Evolutionary conservation across 768 basidiomycete species (phyloP), one percentile per base, ranked within the genome.

Genomic region (Leccinum broughii): DNA sequence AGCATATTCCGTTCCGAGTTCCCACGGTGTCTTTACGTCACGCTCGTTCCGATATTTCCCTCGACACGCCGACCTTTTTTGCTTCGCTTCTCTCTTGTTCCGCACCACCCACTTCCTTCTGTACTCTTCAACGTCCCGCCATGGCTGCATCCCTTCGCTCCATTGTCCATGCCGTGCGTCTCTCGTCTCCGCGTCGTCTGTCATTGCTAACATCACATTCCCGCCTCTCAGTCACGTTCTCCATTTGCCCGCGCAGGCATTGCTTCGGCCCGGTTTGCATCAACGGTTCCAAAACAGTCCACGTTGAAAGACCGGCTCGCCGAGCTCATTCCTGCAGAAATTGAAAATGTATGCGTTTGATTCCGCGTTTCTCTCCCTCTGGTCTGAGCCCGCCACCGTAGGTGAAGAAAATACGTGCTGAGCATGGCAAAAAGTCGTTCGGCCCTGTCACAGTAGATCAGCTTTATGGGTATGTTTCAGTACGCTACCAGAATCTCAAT

Each of bases 231-330:
- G 85, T 81, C 83, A 34, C 85, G 83, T 60, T 81, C 78, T 58
- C 75, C 78, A 34, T 68, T 62, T 66, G 75, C 79, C 67, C 83
- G 80, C 65, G 72, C 76, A 44, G 68, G 77, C 20, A 69, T 79
- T 58, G 76, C 79, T 39, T 79, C 82, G 35, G 80, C 80, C 64
- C 82, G 87, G 56, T 84, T 87, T 67, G 85, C 84, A 52, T 88
- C 89, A n/a, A 81, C 87, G 15, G 76, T 81, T 49, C 71, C 84
- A 32, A 90, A 88, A 76, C 84, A 84, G 49, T 81, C 84, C 61
- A 86, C 92, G 28, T 84, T 98, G 73, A 96, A 95, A 80, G 94
- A 98, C 77, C 85, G 93, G 55, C 83, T 98, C 62, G 85, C 92
- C 35, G 92, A 97, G 78, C 86, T 98, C 76, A 98, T 98, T 69